Conservation (phyloP, 495 filamentous ascomycete species). For the Penicillium cosmopolitanum region DNA sequence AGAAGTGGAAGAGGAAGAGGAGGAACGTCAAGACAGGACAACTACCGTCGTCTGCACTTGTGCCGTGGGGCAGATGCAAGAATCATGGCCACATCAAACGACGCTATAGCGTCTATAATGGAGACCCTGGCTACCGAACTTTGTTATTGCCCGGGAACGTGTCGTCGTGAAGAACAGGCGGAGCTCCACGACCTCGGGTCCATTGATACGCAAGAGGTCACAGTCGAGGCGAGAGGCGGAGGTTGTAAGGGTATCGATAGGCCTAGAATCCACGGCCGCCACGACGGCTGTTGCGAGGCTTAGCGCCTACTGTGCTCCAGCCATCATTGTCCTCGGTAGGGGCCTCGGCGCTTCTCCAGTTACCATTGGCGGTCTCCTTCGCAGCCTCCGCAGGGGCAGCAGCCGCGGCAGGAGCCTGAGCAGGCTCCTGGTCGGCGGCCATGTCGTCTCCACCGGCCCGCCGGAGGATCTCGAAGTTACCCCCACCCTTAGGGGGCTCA, state of each 20-base stretch:
- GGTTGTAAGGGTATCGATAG: slow-evolving; percentile 48
- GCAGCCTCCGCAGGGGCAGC: slow-evolving; percentile 36
- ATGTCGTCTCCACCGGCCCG: slow-evolving; percentile 51
- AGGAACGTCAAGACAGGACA: slow-evolving; percentile 24
- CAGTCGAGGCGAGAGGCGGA: slow-evolving; percentile 24
- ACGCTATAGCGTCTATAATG: slow-evolving; percentile 1
- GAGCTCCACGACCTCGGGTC: neutral
- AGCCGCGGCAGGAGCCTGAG: slow-evolving; percentile 32
- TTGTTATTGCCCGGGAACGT: neutral
- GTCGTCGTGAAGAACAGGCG: slow-evolving; percentile 4
- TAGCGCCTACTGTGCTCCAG: slow-evolving; percentile 73
- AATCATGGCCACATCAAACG: slow-evolving; percentile 21
- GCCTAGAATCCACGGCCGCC: slow-evolving; percentile 43
- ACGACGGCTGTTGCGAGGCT: slow-evolving; percentile 56
- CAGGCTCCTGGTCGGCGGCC: slow-evolving; percentile 41
- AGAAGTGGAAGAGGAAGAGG: slow-evolving; percentile 20
- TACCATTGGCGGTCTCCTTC: slow-evolving; percentile 49
- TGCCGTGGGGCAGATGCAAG: slow-evolving; percentile 17
- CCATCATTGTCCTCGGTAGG: slow-evolving; percentile 65
- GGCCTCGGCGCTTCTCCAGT: slow-evolving; percentile 45
- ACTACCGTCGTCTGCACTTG: slow-evolving; percentile 22
- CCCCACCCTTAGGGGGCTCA: slow-evolving; percentile 46
- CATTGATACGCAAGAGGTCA: slow-evolving; percentile 14
- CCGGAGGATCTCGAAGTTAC: slow-evolving; percentile 59
- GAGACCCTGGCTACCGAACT: neutral